Evolutionary conservation across 495 filamentous ascomycete genomes (phyloP).

Genomic region (Bathelium albidoporum): DNA sequence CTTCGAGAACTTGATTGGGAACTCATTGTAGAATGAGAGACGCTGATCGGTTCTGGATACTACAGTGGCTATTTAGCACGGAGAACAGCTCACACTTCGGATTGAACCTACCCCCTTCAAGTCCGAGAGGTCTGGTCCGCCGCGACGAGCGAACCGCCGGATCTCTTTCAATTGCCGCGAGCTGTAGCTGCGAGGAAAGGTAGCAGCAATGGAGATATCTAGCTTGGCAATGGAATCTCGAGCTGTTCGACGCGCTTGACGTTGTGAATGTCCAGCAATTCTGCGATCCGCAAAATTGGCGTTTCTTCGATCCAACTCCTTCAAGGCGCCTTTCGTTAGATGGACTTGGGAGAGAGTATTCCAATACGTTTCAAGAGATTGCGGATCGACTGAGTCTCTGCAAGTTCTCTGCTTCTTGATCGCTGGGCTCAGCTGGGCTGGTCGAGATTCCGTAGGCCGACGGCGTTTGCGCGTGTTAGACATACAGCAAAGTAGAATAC

Average conservation of each 20-base stretch:
- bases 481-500: too few relatives aligned
- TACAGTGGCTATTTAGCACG: slow-evolving; percentile 2
- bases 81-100: neutral
- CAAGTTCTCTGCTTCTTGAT: neutral
- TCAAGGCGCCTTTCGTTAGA: slow-evolving; percentile 7
- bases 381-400: neutral
- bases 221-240: neutral
- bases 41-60: slow-evolving; percentile 6
- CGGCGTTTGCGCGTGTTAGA: neutral
- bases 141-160: slow-evolving; percentile 4
- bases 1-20: neutral
- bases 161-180: neutral
- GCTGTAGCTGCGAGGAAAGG: neutral
- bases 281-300: too few relatives aligned
- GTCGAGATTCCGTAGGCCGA: too few relatives aligned
- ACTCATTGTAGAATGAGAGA: neutral
- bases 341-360: slow-evolving; percentile 11
- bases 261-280: neutral
- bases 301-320: slow-evolving; percentile 12
- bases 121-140: slow-evolving; percentile 5
- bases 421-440: neutral
- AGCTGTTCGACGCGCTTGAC: neutral
- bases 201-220: slow-evolving; percentile 1
- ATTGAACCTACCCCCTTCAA: slow-evolving; percentile 10
- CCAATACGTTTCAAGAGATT: neutral